Evolutionary conservation across 495 filamentous ascomycete species (phyloP), one percentile per base, ranked within the genome.

Genomic region (Thermochaetoides thermophila): DNA sequence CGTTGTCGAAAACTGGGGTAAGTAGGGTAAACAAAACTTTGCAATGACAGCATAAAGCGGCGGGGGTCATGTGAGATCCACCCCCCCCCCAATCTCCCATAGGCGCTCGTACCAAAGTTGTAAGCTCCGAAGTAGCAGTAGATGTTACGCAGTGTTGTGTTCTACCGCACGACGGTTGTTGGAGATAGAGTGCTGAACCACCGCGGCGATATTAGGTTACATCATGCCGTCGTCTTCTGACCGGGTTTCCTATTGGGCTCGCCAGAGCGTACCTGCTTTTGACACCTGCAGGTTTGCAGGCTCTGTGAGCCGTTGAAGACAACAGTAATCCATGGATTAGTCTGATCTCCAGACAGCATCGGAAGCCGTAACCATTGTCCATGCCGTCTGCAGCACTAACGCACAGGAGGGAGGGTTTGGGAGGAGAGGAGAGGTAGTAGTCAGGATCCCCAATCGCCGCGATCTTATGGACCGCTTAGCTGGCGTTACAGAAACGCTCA

Each of bases 231-330:
- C 33, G 31, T 22, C 32, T 32, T 42, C 34, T 42, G 43, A 55
- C 53, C 48, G 40, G 49, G 48, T 52, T 52, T 44, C 35, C 30
- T n/a, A n/a, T n/a, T n/a, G n/a, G n/a, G n/a, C n/a, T n/a, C n/a
- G 17, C 36, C 29, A 29, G 39, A 25, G 33, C 29, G 43, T 52
- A 52, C 48, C 40, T 52, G 52, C 46, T 46, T 48, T 44, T 48
- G 40, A 40, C 34, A 40, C 31, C 33, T 50, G 42, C 40, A 48
- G 28, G 29, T 30, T 36, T 38, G 44, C 43, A 35, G 37, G 35
- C 33, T 30, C 29, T 30, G 34, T 27, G 38, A 27, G 35, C 41
- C 35, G 44, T 35, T 28, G 35, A 27, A 24, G 6, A 11, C 21
- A 6, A 24, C 21, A 24, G 6, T n/a, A n/a, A n/a, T n/a, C n/a